Evolutionary conservation across 73 alveolate genomes (phyloP).

Genomic region (Paramecium primaurelia): DNA sequence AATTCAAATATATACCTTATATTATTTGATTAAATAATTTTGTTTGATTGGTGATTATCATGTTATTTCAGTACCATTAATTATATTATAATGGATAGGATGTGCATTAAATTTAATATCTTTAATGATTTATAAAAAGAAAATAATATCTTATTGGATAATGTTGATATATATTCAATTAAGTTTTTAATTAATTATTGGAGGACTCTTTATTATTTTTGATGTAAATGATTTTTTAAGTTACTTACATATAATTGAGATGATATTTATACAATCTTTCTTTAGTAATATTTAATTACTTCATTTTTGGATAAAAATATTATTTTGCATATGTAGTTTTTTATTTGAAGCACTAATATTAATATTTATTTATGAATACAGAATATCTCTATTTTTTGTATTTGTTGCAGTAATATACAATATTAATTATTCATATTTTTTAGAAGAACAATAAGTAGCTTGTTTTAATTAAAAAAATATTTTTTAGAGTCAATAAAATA

Average conservation of each 20-base stretch:
- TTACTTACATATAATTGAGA: neutral
- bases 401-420: neutral
- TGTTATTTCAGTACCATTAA: neutral
- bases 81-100: neutral
- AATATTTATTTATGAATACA: neutral
- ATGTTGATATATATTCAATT: neutral
- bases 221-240: neutral
- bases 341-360: neutral
- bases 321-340: neutral
- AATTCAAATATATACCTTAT: neutral
- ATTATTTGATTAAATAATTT: slow-evolving; percentile 20
- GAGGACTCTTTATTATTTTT: neutral
- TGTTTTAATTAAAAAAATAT: neutral
- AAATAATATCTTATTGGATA: neutral
- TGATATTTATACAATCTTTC: neutral
- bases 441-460: neutral
- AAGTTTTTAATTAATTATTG: neutral
- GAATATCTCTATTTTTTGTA: neutral
- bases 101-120: neutral
- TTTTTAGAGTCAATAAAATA: neutral
- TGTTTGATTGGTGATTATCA: neutral
- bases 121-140: neutral
- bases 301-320: neutral
- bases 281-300: neutral
- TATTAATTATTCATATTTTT: neutral